Percentiles rank a stretch among this genome's conserved stretches.
phyloP scores from a whole-genome alignment of 148 eudicot species.

The Chenopodium formosanum region DNA sequence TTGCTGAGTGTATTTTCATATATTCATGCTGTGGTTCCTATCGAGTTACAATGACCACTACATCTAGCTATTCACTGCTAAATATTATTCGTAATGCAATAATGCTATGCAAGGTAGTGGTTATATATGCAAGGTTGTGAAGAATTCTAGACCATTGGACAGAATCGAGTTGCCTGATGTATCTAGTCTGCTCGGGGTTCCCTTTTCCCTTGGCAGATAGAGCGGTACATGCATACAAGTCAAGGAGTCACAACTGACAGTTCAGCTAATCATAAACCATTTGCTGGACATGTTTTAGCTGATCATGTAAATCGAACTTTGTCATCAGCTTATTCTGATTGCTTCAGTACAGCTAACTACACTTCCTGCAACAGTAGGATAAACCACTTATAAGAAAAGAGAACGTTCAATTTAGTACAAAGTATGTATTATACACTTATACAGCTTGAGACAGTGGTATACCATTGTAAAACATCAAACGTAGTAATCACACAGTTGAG shows the following conservation, averaged over 20 bases:
- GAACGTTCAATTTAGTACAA: background rate
- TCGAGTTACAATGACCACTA: too few relatives aligned
- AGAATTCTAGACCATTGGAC: too few relatives aligned
- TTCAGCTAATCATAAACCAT: background rate
- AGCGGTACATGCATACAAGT: background rate
- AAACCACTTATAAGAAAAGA: background rate
- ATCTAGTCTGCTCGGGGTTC: too few relatives aligned
- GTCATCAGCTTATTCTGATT: background rate
- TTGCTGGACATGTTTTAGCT: background rate
- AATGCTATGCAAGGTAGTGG: too few relatives aligned
- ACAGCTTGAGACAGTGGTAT: background rate
- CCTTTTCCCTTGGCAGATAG: too few relatives aligned
- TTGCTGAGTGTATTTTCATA: too few relatives aligned
- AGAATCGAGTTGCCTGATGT: too few relatives aligned
- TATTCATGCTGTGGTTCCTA: too few relatives aligned
- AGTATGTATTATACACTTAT: background rate
- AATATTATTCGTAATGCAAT: too few relatives aligned
- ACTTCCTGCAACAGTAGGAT: background rate
- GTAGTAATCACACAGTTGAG: constrained; percentile 23
- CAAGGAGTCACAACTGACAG: background rate
- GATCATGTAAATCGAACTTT: background rate
- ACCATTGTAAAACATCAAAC: background rate
- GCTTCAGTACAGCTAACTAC: background rate
- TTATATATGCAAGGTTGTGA: too few relatives aligned
- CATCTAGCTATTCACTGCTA: too few relatives aligned